Conservation (phyloP, 208 protist species). For the Acanthamoeba healyi region DNA sequence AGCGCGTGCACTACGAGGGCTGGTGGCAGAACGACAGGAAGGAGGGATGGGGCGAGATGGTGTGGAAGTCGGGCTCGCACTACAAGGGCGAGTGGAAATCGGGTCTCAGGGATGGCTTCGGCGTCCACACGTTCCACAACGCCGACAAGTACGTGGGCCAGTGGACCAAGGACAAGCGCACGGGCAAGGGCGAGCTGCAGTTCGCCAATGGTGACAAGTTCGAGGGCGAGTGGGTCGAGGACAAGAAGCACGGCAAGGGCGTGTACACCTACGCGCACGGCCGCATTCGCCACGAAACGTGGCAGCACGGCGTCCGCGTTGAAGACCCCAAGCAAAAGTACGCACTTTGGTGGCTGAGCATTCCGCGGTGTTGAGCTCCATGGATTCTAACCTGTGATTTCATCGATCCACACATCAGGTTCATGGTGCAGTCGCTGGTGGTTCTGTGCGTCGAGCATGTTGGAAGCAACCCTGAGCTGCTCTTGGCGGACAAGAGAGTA, state of each 20-base stretch:
- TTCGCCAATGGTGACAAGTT: slow-evolving; percentile 71
- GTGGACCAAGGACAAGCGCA: slow-evolving; percentile 44
- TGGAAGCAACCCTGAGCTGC: slow-evolving; percentile 27
- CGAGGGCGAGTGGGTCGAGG: slow-evolving; percentile 66
- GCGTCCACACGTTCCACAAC: slow-evolving; percentile 51
- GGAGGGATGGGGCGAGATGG: slow-evolving; percentile 53
- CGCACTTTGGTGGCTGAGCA: too few species aligned
- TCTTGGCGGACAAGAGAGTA: slow-evolving; percentile 25
- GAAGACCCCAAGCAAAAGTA: slow-evolving; percentile 65
- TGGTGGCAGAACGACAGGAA: slow-evolving; percentile 62
- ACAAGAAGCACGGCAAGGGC: slow-evolving; percentile 63
- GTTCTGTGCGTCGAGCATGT: slow-evolving; percentile 48
- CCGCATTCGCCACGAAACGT: slow-evolving; percentile 34
- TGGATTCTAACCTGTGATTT: background rate
- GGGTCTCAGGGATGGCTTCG: slow-evolving; percentile 37
- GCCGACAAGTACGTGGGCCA: slow-evolving; percentile 46
- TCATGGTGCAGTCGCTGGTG: slow-evolving; percentile 26
- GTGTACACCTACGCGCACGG: slow-evolving; percentile 55
- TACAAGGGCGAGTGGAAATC: slow-evolving; percentile 57
- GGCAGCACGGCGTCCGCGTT: background rate
- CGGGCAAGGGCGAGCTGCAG: slow-evolving; percentile 40
- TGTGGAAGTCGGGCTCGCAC: slow-evolving; percentile 56
- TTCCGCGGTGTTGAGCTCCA: too few species aligned
- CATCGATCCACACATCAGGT: background rate
- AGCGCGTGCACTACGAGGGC: slow-evolving; percentile 51